Base-by-base conservation (phyloP, 345 rosid genomes). In the Acer negundo region DNA sequence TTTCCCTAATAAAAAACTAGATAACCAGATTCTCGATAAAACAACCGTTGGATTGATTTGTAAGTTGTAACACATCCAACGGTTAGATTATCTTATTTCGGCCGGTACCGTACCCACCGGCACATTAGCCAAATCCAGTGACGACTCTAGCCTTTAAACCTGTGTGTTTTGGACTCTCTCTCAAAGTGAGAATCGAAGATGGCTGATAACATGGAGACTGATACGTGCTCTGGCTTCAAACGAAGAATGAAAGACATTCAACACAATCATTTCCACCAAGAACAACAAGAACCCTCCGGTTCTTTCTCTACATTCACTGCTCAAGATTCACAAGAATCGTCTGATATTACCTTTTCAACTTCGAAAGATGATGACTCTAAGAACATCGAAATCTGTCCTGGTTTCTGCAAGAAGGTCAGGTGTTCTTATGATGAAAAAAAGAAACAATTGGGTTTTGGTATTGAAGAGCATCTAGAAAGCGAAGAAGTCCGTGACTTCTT, bases 391-490 rank as follows among this genome's bases (percentile, higher is more conserved):
- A 78, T 74, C 28, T 77, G 74, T 73, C 65, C 70, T 20, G 16
- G 22, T 44, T 56, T 56, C 28, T 53, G 40, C 80, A 24, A 70
- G 76, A 80, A 81, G 75, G 69, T 55, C 3, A 74, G 77, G 58
- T 80, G 62, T 69, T 77, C 83, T 47, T 73, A 70, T 67, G 78
- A 59, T 78, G 73, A 20, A 15, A 75, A 22, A 47, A 79, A 77
- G 11, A 58, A 68, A 44, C 82, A 78, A 70, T n/a, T 70, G 74
- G 73, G 77, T 49, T 67, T 40, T n/a, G 62, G 24, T 80, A 42
- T 49, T 76, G 81, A 80, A 78, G 70, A 85, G 28, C 79, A 68
- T 76, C 81, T n/a, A 67, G 85, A 68, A 73, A 26, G 35, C 26
- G 78, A 23, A 76, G 75, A 77, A 47, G 70, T 20, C 17, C 31